These are phyloP conservation scores for Rhodamnia argentea DNA, from an alignment of 345 rosid species.

Conservation along the genomic window DNA sequence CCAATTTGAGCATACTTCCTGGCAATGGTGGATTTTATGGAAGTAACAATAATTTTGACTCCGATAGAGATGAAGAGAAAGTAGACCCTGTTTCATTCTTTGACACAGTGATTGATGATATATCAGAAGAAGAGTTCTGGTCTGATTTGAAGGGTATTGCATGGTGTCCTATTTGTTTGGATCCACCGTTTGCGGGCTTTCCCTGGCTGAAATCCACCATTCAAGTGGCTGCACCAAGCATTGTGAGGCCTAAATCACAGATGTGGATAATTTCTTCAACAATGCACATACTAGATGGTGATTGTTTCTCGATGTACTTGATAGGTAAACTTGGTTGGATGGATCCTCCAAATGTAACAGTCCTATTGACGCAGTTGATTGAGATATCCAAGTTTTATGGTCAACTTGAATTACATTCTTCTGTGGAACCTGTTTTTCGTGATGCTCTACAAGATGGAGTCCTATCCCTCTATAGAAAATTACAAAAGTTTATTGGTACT, in stretches of 20 bases:
- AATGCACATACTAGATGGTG: conserved; percentile 70
- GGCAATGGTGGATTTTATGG: conserved; percentile 1
- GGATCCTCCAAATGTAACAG: conserved; percentile 37
- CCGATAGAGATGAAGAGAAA: conserved; percentile 7
- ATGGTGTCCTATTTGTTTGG: conserved; percentile 75
- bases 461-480: conserved; percentile 44
- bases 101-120: conserved; percentile 35
- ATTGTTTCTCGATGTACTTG: conserved; percentile 47
- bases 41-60: conserved; percentile 15
- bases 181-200: conserved; percentile 65
- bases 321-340: conserved; percentile 81
- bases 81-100: conserved; percentile 29
- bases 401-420: conserved; percentile 40
- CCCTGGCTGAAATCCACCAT: conserved; percentile 69
- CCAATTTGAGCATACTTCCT: conserved; percentile 7
- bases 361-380: conserved; percentile 53
- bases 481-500: conserved; percentile 52
- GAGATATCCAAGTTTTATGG: conserved; percentile 64
- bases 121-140: conserved; percentile 82
- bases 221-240: conserved; percentile 57
- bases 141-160: conserved; percentile 58
- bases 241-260: conserved; percentile 80
- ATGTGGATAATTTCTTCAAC: conserved; percentile 70
- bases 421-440: conserved; percentile 34
- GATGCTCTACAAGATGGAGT: conserved; percentile 55